phyloP scores from a whole-genome alignment of 768 basidiomycete genomes.

The Tremella fuciformis region DNA sequence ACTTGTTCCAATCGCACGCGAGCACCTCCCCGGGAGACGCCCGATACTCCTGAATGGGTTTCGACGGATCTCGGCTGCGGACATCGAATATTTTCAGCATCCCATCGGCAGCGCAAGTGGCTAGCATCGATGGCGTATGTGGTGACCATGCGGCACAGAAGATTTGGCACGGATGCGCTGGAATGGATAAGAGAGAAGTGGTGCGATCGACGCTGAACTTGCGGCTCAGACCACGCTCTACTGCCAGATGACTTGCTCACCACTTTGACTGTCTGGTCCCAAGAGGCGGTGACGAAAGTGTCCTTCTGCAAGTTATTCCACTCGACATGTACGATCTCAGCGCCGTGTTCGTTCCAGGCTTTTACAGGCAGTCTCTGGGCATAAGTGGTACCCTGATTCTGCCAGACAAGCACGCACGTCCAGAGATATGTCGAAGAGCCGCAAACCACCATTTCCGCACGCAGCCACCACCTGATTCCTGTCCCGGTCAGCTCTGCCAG shows the following conservation, averaged over 20 bases:
- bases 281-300: conserved; percentile 51
- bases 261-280: conserved; percentile 87
- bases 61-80: conserved; percentile 16
- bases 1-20: conserved; percentile 48
- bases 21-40: conserved; percentile 25
- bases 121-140: conserved; percentile 75
- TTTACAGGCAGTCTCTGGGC: conserved; percentile 79
- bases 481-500: neutral
- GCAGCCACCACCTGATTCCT: conserved; percentile 84
- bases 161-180: conserved; percentile 78
- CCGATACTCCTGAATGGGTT: neutral
- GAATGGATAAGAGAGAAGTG: conserved; percentile 73
- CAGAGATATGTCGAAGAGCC: conserved; percentile 83
- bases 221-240: neutral
- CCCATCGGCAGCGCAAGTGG: conserved; percentile 83
- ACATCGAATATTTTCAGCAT: conserved; percentile 48
- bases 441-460: conserved; percentile 85
- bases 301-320: conserved; percentile 85
- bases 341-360: conserved; percentile 89
- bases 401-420: conserved; percentile 58
- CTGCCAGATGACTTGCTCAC: conserved; percentile 56
- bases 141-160: conserved; percentile 92
- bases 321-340: conserved; percentile 88
- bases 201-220: conserved; percentile 86
- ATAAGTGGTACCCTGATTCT: neutral